Conservation (phyloP, 352 stramenopile species). For the Phytophthora tubulina region DNA sequence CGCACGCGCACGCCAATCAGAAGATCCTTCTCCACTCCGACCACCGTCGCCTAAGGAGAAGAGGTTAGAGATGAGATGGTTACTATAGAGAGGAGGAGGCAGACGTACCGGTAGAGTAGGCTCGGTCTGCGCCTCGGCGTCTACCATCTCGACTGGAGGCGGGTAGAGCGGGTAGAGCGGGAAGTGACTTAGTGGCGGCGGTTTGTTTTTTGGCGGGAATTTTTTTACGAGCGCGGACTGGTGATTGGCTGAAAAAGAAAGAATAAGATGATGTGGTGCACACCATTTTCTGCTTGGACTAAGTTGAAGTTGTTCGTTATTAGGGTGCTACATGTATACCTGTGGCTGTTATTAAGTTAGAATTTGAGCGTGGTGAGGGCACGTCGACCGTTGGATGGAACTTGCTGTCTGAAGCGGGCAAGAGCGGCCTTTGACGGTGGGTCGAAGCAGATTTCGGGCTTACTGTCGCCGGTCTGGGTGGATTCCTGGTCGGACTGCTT, state of each 20-base stretch:
- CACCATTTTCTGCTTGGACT: neutral
- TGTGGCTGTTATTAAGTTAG: constrained; percentile 16
- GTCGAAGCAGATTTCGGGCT: constrained; percentile 10
- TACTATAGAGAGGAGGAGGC: neutral
- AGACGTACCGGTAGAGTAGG: constrained; percentile 20
- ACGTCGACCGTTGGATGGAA: constrained; percentile 54
- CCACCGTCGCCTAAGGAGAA: constrained; percentile 22
- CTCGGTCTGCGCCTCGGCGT: constrained; percentile 37
- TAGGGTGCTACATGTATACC: neutral
- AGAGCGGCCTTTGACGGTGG: constrained; percentile 38
- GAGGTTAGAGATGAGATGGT: constrained; percentile 2
- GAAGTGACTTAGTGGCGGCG: constrained; percentile 5
- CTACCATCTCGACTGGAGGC: constrained; percentile 19
- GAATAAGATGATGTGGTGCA: constrained; percentile 19
- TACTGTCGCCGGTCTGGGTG: constrained; percentile 19
- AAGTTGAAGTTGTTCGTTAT: constrained; percentile 19
- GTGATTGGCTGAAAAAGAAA: constrained; percentile 34
- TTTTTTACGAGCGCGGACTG: constrained; percentile 9
- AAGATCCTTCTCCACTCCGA: constrained; percentile 32
- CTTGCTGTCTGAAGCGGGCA: constrained; percentile 61
- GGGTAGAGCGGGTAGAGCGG: neutral
- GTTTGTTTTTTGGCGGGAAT: constrained; percentile 18
- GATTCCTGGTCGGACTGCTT: constrained; percentile 37
- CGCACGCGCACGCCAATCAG: constrained; percentile 58
- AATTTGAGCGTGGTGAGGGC: constrained; percentile 17